Evolutionary conservation across 495 filamentous ascomycete species (phyloP).

Genomic region (Podospora didyma): DNA sequence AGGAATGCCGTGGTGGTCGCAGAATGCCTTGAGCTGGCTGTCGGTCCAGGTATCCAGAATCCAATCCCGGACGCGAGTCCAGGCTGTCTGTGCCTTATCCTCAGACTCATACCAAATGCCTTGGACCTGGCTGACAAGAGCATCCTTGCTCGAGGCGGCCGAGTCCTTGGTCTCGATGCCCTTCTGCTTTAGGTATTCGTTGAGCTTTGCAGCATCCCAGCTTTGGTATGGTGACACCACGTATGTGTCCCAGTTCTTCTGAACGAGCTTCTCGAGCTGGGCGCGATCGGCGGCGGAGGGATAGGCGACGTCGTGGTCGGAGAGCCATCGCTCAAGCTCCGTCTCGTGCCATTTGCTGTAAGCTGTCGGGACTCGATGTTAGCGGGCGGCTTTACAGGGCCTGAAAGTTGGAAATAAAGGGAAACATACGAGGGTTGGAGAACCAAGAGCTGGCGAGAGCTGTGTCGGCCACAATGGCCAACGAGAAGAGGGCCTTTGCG

Average conservation of each 20-base stretch:
- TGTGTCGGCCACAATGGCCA: slow-evolving; percentile 65
- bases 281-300: slow-evolving; percentile 80
- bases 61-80: slow-evolving; percentile 76
- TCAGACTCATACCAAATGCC: slow-evolving; percentile 69
- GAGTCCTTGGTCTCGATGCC: slow-evolving; percentile 63
- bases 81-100: slow-evolving; percentile 66
- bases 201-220: slow-evolving; percentile 66
- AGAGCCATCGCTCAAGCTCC: slow-evolving; percentile 95
- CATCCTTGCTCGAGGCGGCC: slow-evolving; percentile 59
- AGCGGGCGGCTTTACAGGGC: background rate
- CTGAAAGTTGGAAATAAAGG: background rate
- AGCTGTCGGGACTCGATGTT: slow-evolving; percentile 42
- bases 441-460: slow-evolving; percentile 75
- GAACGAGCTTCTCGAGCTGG: slow-evolving; percentile 77
- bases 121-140: slow-evolving; percentile 64
- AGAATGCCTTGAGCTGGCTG: slow-evolving; percentile 81
- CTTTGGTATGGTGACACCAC: slow-evolving; percentile 63
- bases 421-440: slow-evolving; percentile 68
- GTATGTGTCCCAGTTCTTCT: slow-evolving; percentile 79
- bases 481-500: slow-evolving; percentile 61
- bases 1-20: slow-evolving; percentile 82
- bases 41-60: slow-evolving; percentile 82
- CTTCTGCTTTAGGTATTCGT: slow-evolving; percentile 60
- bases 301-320: slow-evolving; percentile 86
- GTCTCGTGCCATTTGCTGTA: slow-evolving; percentile 99